Percentiles rank a stretch among this genome's conserved stretches.
These are phyloP conservation scores for Cucurbita maxima DNA, from an alignment of 306 rosid genomes.

Conservation along the genomic window DNA sequence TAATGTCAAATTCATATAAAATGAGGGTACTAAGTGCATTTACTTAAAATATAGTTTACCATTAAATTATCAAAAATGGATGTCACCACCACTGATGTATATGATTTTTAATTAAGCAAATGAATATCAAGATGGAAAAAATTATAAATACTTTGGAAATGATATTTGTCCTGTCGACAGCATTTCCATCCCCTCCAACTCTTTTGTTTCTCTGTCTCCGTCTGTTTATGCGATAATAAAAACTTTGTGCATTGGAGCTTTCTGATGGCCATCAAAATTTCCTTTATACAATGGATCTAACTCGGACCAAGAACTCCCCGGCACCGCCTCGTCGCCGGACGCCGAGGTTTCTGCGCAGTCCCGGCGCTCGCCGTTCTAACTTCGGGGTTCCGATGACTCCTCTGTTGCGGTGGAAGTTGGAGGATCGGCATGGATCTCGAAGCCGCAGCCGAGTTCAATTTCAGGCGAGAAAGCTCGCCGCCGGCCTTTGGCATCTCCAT, in stretches of 20 bases:
- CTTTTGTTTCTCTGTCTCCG: slow-evolving; percentile 6
- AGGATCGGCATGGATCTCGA: neutral
- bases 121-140: neutral
- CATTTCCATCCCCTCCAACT: slow-evolving; percentile 2
- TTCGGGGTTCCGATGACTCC: slow-evolving; percentile 1
- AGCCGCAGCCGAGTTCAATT: slow-evolving; percentile 2
- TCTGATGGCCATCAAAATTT: neutral
- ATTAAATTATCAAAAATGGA: neutral
- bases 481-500: slow-evolving; percentile 36
- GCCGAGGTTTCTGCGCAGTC: neutral
- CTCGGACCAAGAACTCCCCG: neutral
- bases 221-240: neutral
- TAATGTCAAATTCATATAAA: neutral
- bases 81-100: neutral
- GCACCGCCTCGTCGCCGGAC: neutral
- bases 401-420: slow-evolving; percentile 1
- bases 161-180: slow-evolving; percentile 1
- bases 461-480: slow-evolving; percentile 52
- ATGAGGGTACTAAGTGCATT: neutral
- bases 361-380: neutral
- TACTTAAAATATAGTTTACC: neutral
- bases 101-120: neutral
- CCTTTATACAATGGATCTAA: neutral
- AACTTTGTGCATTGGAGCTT: neutral
- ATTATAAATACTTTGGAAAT: neutral